Evolutionary conservation across 1,284 basidiomycete species (phyloP).

Genomic region (Phlebopus sp.): DNA sequence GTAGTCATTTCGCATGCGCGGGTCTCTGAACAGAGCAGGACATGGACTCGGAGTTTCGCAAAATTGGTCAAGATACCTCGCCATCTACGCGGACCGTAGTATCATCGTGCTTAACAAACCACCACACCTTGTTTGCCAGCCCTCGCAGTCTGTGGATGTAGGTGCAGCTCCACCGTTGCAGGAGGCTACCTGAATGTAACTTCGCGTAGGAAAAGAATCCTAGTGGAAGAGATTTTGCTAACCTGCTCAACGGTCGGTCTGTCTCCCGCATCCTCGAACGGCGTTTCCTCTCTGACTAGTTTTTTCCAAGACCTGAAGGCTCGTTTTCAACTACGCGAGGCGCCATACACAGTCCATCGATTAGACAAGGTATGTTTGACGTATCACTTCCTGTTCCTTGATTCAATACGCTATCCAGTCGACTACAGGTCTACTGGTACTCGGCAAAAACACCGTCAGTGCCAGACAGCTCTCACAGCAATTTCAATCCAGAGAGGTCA

Average conservation of each 20-base stretch:
- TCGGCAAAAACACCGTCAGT: constrained; percentile 46
- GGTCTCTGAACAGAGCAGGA: background rate
- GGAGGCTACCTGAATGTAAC: constrained; percentile 4
- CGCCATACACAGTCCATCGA: constrained; percentile 57
- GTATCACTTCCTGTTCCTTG: background rate
- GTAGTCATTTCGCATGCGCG: background rate
- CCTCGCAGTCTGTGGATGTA: constrained; percentile 22
- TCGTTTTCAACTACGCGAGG: constrained; percentile 33
- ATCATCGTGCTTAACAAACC: constrained; percentile 64
- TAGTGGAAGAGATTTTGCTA: constrained; percentile 29
- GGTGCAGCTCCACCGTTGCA: constrained; percentile 8
- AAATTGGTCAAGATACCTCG: constrained; percentile 34
- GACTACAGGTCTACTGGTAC: constrained; percentile 61
- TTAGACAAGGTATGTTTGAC: constrained; percentile 56
- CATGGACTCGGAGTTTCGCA: constrained; percentile 13
- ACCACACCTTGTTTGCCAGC: constrained; percentile 55
- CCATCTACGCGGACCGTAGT: constrained; percentile 52
- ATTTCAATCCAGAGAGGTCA: constrained; percentile 44
- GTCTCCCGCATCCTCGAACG: background rate
- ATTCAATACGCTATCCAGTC: constrained; percentile 35
- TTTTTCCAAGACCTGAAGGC: constrained; percentile 37
- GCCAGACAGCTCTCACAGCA: constrained; percentile 54
- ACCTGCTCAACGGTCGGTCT: constrained; percentile 24
- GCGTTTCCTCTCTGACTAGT: background rate
- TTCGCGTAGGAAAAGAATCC: constrained; percentile 17